Evolutionary conservation across 1,284 basidiomycete genomes (phyloP).

Genomic region (Coniferiporia weirii): DNA sequence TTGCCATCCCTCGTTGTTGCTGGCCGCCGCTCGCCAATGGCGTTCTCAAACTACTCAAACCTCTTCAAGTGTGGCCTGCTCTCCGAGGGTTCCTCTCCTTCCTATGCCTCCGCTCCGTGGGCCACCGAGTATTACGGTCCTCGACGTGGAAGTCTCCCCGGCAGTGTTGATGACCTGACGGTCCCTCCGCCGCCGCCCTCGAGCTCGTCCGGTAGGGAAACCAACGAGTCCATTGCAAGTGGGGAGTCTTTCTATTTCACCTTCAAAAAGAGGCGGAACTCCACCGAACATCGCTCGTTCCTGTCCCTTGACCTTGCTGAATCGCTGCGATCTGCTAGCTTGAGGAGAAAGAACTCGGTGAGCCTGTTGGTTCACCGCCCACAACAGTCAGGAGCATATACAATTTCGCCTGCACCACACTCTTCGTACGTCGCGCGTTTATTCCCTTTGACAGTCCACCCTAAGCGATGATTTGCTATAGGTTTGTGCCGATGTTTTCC

Average conservation of each 20-base stretch:
- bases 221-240: conserved; percentile 23
- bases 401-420: not conserved
- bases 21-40: conserved; percentile 1
- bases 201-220: conserved; percentile 26
- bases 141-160: conserved; percentile 39
- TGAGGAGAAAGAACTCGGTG: conserved; percentile 26
- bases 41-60: conserved; percentile 41
- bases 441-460: not conserved
- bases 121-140: conserved; percentile 27
- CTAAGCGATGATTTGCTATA: not conserved
- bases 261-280: conserved; percentile 37
- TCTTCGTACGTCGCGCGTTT: not conserved
- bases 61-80: conserved; percentile 60
- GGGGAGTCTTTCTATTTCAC: conserved; percentile 41
- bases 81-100: conserved; percentile 30
- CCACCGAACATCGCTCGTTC: conserved; percentile 44
- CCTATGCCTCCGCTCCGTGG: conserved; percentile 28
- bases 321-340: conserved; percentile 38
- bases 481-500: conserved; percentile 8
- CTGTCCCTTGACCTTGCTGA: conserved; percentile 59
- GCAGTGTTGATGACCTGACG: conserved; percentile 31
- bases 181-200: conserved; percentile 23
- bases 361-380: conserved; percentile 8
- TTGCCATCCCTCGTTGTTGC: not conserved
- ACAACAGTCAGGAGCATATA: not conserved